Evolutionary conservation across 768 basidiomycete species (phyloP).

Genomic region (Tremella yokohamensis): DNA sequence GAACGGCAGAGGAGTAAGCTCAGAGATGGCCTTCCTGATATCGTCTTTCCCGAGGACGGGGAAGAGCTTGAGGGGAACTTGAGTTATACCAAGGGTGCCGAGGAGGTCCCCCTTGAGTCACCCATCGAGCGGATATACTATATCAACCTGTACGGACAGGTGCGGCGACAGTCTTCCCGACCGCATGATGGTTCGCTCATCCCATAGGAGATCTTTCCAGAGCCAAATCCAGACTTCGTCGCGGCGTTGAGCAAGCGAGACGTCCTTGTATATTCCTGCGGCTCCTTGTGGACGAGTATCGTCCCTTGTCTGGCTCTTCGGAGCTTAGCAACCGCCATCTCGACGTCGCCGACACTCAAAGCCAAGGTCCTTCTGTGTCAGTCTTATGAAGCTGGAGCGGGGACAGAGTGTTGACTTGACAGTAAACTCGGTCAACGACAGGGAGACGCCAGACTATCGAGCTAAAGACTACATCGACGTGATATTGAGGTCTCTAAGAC

Average conservation of each 20-base stretch:
- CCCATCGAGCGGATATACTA: constrained; percentile 60
- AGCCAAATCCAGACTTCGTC: constrained; percentile 77
- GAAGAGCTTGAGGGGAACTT: constrained; percentile 24
- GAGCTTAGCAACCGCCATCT: constrained; percentile 73
- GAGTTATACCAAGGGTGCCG: constrained; percentile 45
- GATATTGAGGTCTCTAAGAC: constrained; percentile 67
- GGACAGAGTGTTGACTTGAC: constrained; percentile 55
- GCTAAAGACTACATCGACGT: constrained; percentile 82
- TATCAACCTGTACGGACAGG: constrained; percentile 81
- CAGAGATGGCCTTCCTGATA: too few species aligned
- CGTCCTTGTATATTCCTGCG: constrained; percentile 83
- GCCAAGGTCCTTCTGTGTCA: constrained; percentile 71
- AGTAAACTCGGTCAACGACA: constrained; percentile 77
- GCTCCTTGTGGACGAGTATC: constrained; percentile 91
- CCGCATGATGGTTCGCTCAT: neutral
- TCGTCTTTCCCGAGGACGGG: constrained; percentile 9
- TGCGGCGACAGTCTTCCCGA: constrained; percentile 5
- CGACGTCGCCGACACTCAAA: constrained; percentile 64
- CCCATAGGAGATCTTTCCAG: constrained; percentile 71
- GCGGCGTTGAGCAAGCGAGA: constrained; percentile 61
- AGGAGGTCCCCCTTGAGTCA: constrained; percentile 38
- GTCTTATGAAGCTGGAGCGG: too few species aligned
- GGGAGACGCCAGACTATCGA: constrained; percentile 81
- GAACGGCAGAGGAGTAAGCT: neutral
- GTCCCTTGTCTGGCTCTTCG: constrained; percentile 86